Evolutionary conservation across 1,284 basidiomycete species (phyloP), one percentile per base, ranked within the genome.

Genomic region (Erythrobasidium hasegawianum): DNA sequence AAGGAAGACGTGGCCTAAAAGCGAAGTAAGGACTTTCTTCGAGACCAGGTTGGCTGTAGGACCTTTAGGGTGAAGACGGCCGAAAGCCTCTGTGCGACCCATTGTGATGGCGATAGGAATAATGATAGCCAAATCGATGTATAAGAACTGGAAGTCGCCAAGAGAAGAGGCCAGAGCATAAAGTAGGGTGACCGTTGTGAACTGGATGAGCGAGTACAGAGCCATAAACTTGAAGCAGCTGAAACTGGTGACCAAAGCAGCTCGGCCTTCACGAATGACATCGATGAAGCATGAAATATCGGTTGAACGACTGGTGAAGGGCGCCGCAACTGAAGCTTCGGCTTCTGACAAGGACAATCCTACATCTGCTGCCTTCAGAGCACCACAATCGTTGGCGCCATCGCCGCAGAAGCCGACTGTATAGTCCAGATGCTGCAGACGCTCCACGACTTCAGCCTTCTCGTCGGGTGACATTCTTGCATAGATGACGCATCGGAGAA

Each of bases 181-280:
- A 49, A 99, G 78, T 59, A 97, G 78, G 0, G 93, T 95, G 70
- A 98, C 90, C 1, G 81, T 83, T 14, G 81, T 82, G 72, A 84
- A 92, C 78, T 96, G 89, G 69, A 94, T 91, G 62, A 93, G 79
- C n/a, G 89, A 91, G 77, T 91, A 92, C 55, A 92, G 77, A 0
- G 90, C 89, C 89, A 97, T 97, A 75, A 95, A 97, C 80, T 97
- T 97, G 86, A 99, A 99, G 80, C 96, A 98, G 72, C 90, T 93
- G 79, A 99, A 99, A 75, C 90, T 94, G 1, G 95, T 98, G 59
- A 97, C 95, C 59, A 99, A 81, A 1, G 96, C 94, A 5, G 92
- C 91, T 52, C 96, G 82, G 0, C 96, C 96, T 76, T 97, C 93
- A 72, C 75, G 90, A 80, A 99, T 96, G 62, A 98, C 88, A 73